phyloP scores from a whole-genome alignment of 257 asterid species.

The Nicotiana sylvestris region DNA sequence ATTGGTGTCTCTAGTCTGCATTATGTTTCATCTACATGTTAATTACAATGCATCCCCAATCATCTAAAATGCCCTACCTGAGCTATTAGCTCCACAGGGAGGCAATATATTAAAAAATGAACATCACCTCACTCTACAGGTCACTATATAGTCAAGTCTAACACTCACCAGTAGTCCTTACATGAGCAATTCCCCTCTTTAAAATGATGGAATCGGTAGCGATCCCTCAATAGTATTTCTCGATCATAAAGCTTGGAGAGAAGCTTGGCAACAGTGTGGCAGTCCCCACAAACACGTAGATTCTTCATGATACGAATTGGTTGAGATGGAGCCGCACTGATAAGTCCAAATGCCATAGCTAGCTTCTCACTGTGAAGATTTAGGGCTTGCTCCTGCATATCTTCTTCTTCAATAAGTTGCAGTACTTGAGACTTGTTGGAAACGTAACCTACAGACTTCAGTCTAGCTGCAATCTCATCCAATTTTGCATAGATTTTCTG shows the following conservation, averaged over 20 bases:
- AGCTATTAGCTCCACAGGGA: not conserved
- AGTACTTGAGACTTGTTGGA: conserved; percentile 51
- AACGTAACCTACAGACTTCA: conserved; percentile 44
- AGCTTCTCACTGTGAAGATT: conserved; percentile 67
- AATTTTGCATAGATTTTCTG: conserved; percentile 50
- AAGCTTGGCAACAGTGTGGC: conserved; percentile 61
- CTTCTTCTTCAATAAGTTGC: conserved; percentile 66
- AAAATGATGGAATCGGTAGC: conserved; percentile 79
- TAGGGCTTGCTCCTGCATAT: conserved; percentile 65
- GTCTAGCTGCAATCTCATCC: conserved; percentile 48
- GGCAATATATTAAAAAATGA: not conserved
- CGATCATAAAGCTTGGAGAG: conserved; percentile 56
- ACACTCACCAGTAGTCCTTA: conserved; percentile 63
- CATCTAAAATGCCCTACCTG: not conserved
- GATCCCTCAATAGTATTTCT: conserved; percentile 67
- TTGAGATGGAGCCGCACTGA: conserved; percentile 36
- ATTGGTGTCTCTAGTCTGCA: not conserved
- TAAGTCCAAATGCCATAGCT: conserved; percentile 72
- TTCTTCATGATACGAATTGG: conserved; percentile 68
- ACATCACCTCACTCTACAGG: not conserved
- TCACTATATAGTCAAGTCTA: not conserved
- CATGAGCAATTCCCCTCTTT: conserved; percentile 61
- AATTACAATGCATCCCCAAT: not conserved
- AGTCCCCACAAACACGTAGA: conserved; percentile 70
- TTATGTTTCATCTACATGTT: not conserved